Evolutionary conservation across 495 filamentous ascomycete genomes (phyloP), one percentile per base, ranked within the genome.

Genomic region (Talaromyces ruber): DNA sequence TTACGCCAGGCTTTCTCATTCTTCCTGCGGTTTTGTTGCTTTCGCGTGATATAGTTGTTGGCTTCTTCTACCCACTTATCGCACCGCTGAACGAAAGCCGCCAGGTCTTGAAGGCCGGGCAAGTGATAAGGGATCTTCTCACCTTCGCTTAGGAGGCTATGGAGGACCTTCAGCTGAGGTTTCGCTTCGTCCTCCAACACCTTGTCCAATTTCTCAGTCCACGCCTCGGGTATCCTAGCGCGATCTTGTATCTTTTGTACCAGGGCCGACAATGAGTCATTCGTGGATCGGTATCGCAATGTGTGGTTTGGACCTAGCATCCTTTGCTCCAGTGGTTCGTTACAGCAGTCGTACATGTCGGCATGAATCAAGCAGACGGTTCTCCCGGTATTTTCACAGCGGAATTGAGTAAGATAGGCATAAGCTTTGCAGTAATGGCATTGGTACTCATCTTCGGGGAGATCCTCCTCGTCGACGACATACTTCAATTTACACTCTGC

Each of bases 61-160:
- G 94, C 94, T 76, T 97, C 93, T 64, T 99, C 94, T 64, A 97
- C 92, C 91, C 95, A 96, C 72, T 96, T 93, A 75, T 96, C 94
- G 78, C 93, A 97, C 66, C 88, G 87, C 66, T 95, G 91, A 72
- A 98, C 94, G 78, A 93, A 98, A 64, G 84, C 81, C 76, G 86
- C 89, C 69, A 99, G 85, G 68, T 86, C 82, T 66, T 87, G 84
- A 61, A 99, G 81, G 64, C 91, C 91, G 65, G 88, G 85, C 63
- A 99, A 81, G 65, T 93, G 90, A 80, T 90, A 97, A 62, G 93
- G 92, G 71, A 98, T 98, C 79, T 91, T 91, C 76, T 99, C 94
- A 75, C 95, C 94, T 82, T 99, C 94, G 73, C 82, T 88, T 28
- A 98, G 80, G 58, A 99, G 83, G 59, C 83, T 84, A 65, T 92